Evolutionary conservation across 2,329 filamentous ascomycete genomes (phyloP).

Genomic region (Xylaria polymorpha): DNA sequence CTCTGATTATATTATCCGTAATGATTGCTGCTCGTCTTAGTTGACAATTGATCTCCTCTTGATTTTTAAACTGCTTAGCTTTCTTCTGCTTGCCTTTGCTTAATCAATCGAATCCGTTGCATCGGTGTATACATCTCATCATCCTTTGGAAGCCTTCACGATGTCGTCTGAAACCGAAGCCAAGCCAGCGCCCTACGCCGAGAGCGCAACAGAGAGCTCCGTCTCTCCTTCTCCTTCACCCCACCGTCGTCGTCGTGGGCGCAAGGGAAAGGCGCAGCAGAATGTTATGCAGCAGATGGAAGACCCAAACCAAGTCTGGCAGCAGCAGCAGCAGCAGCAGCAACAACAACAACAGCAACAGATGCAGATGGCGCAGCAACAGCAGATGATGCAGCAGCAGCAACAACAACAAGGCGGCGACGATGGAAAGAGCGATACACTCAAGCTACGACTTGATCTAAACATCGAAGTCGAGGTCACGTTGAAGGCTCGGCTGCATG

Average conservation of each 20-base stretch:
- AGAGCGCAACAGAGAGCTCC: constrained; percentile 42
- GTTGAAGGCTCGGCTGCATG: constrained; percentile 87
- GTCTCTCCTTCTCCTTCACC: constrained; percentile 40
- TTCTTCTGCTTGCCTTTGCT: background rate
- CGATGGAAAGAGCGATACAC: constrained; percentile 66
- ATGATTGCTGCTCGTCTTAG: background rate
- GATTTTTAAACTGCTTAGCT: background rate
- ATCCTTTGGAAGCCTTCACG: constrained; percentile 2
- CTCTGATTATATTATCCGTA: constrained; percentile 24
- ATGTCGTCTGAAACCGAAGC: constrained; percentile 40
- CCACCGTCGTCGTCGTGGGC: constrained; percentile 40
- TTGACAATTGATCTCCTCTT: background rate
- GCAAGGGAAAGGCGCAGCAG: constrained; percentile 34
- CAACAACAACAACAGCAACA: too few species aligned
- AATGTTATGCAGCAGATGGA: constrained; percentile 32
- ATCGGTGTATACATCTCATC: background rate
- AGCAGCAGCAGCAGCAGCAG: too few species aligned
- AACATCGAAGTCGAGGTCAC: constrained; percentile 89
- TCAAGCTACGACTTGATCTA: constrained; percentile 79
- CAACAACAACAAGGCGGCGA: constrained; percentile 40
- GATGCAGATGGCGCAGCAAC: constrained; percentile 32
- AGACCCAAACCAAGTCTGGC: constrained; percentile 36
- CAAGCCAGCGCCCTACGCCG: constrained; percentile 40
- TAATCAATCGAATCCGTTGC: background rate
- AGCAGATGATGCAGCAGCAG: constrained; percentile 30